Evolutionary conservation across 2,329 filamentous ascomycete genomes (phyloP).

Genomic region (Xylaria sp.): DNA sequence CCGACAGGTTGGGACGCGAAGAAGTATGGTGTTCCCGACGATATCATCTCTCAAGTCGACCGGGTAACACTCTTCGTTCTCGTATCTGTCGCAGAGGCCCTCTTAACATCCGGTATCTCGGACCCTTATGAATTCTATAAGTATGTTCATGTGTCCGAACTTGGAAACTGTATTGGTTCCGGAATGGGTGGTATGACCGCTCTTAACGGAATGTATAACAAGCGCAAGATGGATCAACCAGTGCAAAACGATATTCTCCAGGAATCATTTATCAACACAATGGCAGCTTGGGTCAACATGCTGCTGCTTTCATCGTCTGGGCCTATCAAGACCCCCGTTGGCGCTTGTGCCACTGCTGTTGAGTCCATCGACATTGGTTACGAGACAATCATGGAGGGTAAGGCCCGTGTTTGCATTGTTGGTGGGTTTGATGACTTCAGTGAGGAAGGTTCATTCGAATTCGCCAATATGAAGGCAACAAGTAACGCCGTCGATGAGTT

Average conservation of each 20-base stretch:
- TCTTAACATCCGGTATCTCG: constrained; percentile 93
- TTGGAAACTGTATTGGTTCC: constrained; percentile 98
- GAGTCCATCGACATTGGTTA: constrained; percentile 98
- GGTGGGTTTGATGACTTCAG: constrained; percentile 99
- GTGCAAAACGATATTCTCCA: constrained; percentile 99
- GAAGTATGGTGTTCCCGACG: constrained; percentile 94
- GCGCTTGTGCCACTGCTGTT: constrained; percentile 95
- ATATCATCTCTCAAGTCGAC: constrained; percentile 97
- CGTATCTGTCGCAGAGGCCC: constrained; percentile 90
- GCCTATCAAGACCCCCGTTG: constrained; percentile 97
- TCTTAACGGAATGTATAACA: constrained; percentile 97
- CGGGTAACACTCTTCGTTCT: constrained; percentile 95
- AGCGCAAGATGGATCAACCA: constrained; percentile 95
- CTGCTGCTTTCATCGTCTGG: constrained; percentile 95
- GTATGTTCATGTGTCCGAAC: constrained; percentile 97
- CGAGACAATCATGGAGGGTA: constrained; percentile 98
- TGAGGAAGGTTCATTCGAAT: constrained; percentile 98
- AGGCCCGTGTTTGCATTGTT: constrained; percentile 96
- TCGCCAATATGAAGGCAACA: constrained; percentile 99
- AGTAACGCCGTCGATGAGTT: constrained; percentile 98
- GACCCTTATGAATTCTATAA: constrained; percentile 99
- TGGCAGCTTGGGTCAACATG: constrained; percentile 99
- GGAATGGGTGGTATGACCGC: constrained; percentile 96
- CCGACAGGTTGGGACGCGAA: constrained; percentile 98
- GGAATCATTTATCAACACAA: constrained; percentile 99